Conservation (phyloP, 1,284 basidiomycete genomes). For the Hemileccinum hortonii region DNA sequence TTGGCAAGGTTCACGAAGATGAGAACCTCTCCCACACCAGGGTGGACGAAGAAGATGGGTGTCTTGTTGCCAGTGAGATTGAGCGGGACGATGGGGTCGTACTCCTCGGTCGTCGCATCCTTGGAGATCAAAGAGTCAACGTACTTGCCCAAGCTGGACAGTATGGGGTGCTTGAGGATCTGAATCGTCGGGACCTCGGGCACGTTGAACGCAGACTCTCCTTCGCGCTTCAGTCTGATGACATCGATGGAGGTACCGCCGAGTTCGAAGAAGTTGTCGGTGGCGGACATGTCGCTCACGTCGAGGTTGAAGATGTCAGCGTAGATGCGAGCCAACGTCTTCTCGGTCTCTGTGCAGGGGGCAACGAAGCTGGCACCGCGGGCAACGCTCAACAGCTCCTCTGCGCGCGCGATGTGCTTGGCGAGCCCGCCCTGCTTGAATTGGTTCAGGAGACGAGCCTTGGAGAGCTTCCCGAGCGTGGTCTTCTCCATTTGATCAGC, state of each 20-base stretch:
- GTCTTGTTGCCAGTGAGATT: slow-evolving; percentile 36
- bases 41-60: slow-evolving; percentile 42
- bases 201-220: too few species aligned
- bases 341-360: slow-evolving; percentile 18
- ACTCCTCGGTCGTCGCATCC: too few species aligned
- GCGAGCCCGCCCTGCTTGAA: slow-evolving; percentile 24
- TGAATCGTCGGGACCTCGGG: too few species aligned
- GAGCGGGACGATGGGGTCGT: too few species aligned
- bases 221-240: too few species aligned
- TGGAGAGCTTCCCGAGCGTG: slow-evolving; percentile 23
- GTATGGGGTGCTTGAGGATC: slow-evolving; percentile 22
- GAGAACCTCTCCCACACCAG: slow-evolving; percentile 42
- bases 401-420: slow-evolving; percentile 17
- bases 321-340: slow-evolving; percentile 17
- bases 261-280: too few species aligned
- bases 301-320: slow-evolving; percentile 6
- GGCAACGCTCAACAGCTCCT: slow-evolving; percentile 17
- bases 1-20: slow-evolving; percentile 43
- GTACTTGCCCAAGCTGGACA: slow-evolving; percentile 31
- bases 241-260: too few species aligned
- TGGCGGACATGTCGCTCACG: too few species aligned
- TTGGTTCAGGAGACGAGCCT: slow-evolving; percentile 15
- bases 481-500: slow-evolving; percentile 26
- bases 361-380: slow-evolving; percentile 18
- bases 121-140: slow-evolving; percentile 10